Evolutionary conservation across 768 basidiomycete genomes (phyloP), one percentile per base, ranked within the genome.

Genomic region (Kwoniella shandongensis): DNA sequence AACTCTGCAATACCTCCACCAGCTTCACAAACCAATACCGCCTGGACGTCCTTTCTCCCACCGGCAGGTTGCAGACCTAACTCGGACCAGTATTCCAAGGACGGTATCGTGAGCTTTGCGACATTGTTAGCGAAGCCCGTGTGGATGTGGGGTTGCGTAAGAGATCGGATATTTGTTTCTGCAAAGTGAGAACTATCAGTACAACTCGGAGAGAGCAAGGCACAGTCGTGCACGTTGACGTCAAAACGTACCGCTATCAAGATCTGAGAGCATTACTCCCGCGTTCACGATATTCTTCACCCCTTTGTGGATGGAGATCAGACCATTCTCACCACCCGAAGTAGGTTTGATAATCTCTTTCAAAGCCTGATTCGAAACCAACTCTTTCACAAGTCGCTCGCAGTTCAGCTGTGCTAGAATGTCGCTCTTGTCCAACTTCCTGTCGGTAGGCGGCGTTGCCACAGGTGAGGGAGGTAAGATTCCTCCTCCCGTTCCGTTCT

Each of bases 61-160:
- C 70, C 67, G n/a, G 57, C 58, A 47, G 70, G 70, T 30, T 67
- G 52, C 4, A 72, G 48, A 10, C 68, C 68, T 3, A 69, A 39
- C 51, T 72, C 66, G 6, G 44, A 29, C 70, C 70, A 72, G 35
- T 66, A 72, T 15, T 59, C 51, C 12, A 67, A 32, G 0, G 59
- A 47, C 12, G 70, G 60, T 8, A 66, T 65, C 3, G 57, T 48
- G 7, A 67, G 25, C 10, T 56, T 48, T 35, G 59, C 63, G 27
- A 69, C 48, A 23, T 62, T 51, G 38, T 63, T 57, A 17, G 52
- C 47, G 42, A 61, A 72, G 10, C 65, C 70, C 8, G 61, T 53
- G 51, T 67, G 59, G 25, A 72, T 50, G 11, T 52, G 61, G 17
- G 53, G 61, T 4, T 61, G 53, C 26, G 56, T 38, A 54, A 50